Evolutionary conservation across 768 basidiomycete genomes (phyloP).

Genomic region (Boletus insuetus): DNA sequence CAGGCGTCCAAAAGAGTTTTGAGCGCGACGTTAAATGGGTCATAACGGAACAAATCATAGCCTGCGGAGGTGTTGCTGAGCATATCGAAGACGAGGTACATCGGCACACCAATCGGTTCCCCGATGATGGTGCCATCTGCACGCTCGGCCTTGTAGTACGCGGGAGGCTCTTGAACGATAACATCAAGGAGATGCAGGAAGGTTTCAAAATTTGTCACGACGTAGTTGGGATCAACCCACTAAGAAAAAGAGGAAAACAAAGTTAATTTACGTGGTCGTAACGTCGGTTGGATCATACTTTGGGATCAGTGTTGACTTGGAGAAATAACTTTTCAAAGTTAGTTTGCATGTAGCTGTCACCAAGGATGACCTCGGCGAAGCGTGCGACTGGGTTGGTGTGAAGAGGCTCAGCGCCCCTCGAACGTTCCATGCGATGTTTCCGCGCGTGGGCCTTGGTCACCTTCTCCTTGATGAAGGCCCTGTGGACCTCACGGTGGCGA

Average conservation of each 20-base stretch:
- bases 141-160: background rate
- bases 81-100: slow-evolving; percentile 18
- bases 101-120: slow-evolving; percentile 17
- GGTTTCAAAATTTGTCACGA: background rate
- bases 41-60: slow-evolving; percentile 13
- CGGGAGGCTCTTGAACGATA: background rate
- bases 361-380: background rate
- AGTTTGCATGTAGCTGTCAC: background rate
- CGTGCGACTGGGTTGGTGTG: background rate
- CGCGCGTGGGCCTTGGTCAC: background rate
- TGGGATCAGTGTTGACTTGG: slow-evolving; percentile 3
- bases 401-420: background rate
- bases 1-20: background rate
- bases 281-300: background rate
- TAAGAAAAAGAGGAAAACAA: background rate
- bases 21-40: slow-evolving; percentile 1
- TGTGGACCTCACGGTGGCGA: background rate
- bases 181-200: background rate
- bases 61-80: slow-evolving; percentile 23
- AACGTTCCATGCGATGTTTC: background rate
- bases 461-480: background rate
- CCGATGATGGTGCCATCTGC: slow-evolving; percentile 6
- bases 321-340: background rate
- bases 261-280: background rate
- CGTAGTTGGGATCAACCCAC: slow-evolving; percentile 1